Evolutionary conservation across 1,284 basidiomycete species (phyloP).

Genomic region (Leccinum griseonigrum): DNA sequence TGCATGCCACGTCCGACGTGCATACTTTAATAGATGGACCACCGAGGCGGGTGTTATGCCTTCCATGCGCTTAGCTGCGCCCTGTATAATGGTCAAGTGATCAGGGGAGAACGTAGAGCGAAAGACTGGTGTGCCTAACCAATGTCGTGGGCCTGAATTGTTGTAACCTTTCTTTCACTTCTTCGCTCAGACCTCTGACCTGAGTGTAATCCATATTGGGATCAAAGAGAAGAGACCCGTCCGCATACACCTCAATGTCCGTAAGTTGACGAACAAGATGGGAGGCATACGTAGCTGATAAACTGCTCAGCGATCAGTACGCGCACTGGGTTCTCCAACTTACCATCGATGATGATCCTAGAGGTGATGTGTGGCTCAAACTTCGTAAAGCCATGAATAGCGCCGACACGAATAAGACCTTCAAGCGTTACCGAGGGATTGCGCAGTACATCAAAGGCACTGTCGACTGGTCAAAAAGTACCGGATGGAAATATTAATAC

Average conservation of each 20-base stretch:
- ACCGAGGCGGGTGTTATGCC: slow-evolving; percentile 80
- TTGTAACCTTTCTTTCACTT: slow-evolving; percentile 68
- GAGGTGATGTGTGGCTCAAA: slow-evolving; percentile 53
- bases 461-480: slow-evolving; percentile 25
- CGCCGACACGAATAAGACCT: slow-evolving; percentile 37
- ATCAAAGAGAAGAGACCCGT: slow-evolving; percentile 72
- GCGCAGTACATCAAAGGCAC: slow-evolving; percentile 76
- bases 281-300: slow-evolving; percentile 45
- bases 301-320: slow-evolving; percentile 1
- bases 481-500: neutral
- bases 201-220: slow-evolving; percentile 65
- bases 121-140: slow-evolving; percentile 36
- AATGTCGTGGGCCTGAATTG: slow-evolving; percentile 66
- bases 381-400: slow-evolving; percentile 54
- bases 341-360: slow-evolving; percentile 74
- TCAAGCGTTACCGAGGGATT: slow-evolving; percentile 55
- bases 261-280: slow-evolving; percentile 69
- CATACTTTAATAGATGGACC: slow-evolving; percentile 62
- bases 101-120: neutral
- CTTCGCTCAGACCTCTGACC: slow-evolving; percentile 71
- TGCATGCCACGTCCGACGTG: slow-evolving; percentile 42
- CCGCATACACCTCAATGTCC: slow-evolving; percentile 74
- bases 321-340: neutral
- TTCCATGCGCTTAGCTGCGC: slow-evolving; percentile 83
- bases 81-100: slow-evolving; percentile 41